phyloP scores from a whole-genome alignment of 2,329 filamentous ascomycete genomes.

The Fusarium tjaetaba region DNA sequence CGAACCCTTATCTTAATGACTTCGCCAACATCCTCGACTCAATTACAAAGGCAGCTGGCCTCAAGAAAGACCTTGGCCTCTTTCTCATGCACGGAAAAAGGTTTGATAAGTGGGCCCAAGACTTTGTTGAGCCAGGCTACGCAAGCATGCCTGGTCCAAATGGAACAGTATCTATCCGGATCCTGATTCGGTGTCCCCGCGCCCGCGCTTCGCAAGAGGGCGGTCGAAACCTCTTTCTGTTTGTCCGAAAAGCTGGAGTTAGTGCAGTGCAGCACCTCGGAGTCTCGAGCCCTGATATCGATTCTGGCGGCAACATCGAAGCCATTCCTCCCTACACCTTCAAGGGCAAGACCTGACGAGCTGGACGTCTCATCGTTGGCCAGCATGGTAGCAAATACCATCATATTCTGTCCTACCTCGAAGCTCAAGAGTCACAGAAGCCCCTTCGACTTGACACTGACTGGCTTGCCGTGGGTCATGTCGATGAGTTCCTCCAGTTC shows the following conservation, averaged over 20 bases:
- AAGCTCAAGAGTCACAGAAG: constrained; percentile 47
- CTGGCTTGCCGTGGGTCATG: constrained; percentile 40
- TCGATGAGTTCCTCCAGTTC: constrained; percentile 44
- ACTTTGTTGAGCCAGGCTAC: constrained; percentile 52
- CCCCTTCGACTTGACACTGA: constrained; percentile 45
- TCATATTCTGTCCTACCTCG: constrained; percentile 41
- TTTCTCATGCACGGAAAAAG: too few relatives aligned
- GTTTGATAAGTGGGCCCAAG: constrained; percentile 48
- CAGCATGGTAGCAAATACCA: fast-evolving
- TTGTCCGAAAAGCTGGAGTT: constrained; percentile 35
- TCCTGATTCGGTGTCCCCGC: constrained; percentile 46
- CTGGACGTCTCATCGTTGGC: background rate
- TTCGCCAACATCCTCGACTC: background rate
- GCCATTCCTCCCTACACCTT: constrained; percentile 12
- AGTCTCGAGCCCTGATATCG: fast-evolving
- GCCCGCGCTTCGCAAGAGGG: background rate
- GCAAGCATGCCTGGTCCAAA: constrained; percentile 51
- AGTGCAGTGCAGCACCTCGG: constrained; percentile 43
- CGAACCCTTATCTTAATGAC: too few relatives aligned
- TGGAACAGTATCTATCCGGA: constrained; percentile 43
- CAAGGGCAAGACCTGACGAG: background rate
- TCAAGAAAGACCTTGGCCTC: background rate
- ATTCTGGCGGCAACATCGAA: constrained; percentile 45
- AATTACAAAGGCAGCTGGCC: background rate
- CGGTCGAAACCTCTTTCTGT: constrained; percentile 45